Evolutionary conservation across 2,329 filamentous ascomycete genomes (phyloP).

Genomic region (Mariannaea elegans): DNA sequence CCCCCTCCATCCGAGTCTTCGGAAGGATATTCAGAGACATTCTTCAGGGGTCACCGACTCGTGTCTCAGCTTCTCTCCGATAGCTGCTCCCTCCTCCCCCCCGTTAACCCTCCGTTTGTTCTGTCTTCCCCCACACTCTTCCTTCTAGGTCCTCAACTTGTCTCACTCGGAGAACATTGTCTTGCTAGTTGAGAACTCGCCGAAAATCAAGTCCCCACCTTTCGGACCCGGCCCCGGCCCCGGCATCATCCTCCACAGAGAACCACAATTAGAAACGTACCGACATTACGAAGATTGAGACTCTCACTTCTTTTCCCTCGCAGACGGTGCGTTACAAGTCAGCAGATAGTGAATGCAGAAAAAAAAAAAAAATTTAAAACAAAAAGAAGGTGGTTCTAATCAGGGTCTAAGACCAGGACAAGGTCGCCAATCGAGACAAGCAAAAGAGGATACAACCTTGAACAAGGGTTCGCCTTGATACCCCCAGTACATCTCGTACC

Average conservation of each 20-base stretch:
- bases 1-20: slow-evolving; percentile 9
- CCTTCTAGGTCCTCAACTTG: background rate
- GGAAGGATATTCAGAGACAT: slow-evolving; percentile 6
- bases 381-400: background rate
- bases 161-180: background rate
- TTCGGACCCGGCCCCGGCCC: slow-evolving; percentile 37
- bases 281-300: slow-evolving; percentile 29
- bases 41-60: slow-evolving; percentile 9
- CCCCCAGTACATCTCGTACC: background rate
- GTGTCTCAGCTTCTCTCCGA: slow-evolving; percentile 12
- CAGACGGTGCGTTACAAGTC: slow-evolving; percentile 17
- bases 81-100: background rate
- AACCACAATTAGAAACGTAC: slow-evolving; percentile 27
- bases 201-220: slow-evolving; percentile 21
- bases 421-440: slow-evolving; percentile 20
- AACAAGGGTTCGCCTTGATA: slow-evolving; percentile 14
- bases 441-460: slow-evolving; percentile 15
- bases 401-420: slow-evolving; percentile 14
- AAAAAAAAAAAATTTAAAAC: background rate
- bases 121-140: background rate
- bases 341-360: background rate
- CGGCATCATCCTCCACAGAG: slow-evolving; percentile 29
- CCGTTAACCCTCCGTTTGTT: background rate
- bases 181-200: slow-evolving; percentile 1
- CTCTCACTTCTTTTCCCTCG: slow-evolving; percentile 18